Evolutionary conservation across 768 basidiomycete genomes (phyloP).

Genomic region (Collybia mongolica): DNA sequence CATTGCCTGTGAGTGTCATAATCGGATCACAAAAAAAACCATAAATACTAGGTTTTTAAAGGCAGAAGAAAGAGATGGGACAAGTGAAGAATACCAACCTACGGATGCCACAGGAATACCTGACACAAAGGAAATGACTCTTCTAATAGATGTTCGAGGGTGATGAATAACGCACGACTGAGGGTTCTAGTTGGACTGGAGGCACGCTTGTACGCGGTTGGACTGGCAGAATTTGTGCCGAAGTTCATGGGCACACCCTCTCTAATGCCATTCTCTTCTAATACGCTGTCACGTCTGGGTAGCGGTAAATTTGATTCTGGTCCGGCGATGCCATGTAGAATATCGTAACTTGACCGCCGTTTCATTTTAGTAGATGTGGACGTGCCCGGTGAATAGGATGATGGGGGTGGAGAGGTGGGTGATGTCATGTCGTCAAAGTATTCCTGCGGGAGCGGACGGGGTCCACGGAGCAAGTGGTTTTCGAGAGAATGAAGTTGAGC

Average conservation of each 20-base stretch:
- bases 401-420: conserved; percentile 28
- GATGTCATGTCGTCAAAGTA: conserved; percentile 31
- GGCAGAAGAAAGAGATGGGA: conserved; percentile 8
- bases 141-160: conserved; percentile 11
- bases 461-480: conserved; percentile 62
- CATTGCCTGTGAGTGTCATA: conserved; percentile 61
- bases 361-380: conserved; percentile 46
- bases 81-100: conserved; percentile 45
- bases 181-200: conserved; percentile 77
- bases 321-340: conserved; percentile 68
- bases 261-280: conserved; percentile 55
- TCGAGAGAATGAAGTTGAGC: conserved; percentile 74
- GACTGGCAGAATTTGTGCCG: conserved; percentile 34
- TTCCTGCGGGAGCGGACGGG: conserved; percentile 50
- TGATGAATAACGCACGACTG: conserved; percentile 59
- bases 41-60: conserved; percentile 20
- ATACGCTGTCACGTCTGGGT: conserved; percentile 49
- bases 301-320: conserved; percentile 76
- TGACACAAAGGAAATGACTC: conserved; percentile 28
- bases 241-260: conserved; percentile 75
- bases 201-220: conserved; percentile 44
- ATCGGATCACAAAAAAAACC: conserved; percentile 16
- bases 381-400: conserved; percentile 21
- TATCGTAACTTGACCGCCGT: conserved; percentile 71
- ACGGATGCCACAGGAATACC: conserved; percentile 79